These are phyloP conservation scores for Teratosphaeriaceae sp. DNA, from an alignment of 2,329 filamentous ascomycete genomes.

Conservation along the genomic window DNA sequence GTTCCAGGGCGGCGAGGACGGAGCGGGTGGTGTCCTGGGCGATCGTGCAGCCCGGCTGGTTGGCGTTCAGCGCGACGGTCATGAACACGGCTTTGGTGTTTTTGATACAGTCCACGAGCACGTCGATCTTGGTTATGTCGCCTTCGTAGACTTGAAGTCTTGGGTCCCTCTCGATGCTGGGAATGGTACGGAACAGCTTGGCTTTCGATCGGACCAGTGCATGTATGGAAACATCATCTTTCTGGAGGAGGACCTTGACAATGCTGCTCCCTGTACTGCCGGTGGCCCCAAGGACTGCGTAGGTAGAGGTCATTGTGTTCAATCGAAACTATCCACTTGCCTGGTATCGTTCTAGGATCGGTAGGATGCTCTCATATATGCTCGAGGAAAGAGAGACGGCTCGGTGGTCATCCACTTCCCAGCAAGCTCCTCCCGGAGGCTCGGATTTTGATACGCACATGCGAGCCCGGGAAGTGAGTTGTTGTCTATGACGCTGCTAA, in stretches of 20 bases:
- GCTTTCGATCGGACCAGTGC: conserved; percentile 39
- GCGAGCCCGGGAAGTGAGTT: too few species aligned
- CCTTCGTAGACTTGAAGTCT: conserved; percentile 28
- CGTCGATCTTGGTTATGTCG: too few species aligned
- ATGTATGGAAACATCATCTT: conserved; percentile 27
- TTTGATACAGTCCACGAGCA: too few species aligned
- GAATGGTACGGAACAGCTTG: conserved; percentile 33
- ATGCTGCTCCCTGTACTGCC: conserved; percentile 40
- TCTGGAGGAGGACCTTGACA: conserved; percentile 33
- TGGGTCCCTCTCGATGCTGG: conserved; percentile 18
- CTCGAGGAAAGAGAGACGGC: too few species aligned
- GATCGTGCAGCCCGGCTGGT: conserved; percentile 29
- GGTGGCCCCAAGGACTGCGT: conserved; percentile 15
- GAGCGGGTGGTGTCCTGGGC: conserved; percentile 30
- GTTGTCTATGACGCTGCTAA: too few species aligned
- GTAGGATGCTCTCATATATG: too few species aligned
- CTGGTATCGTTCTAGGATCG: too few species aligned
- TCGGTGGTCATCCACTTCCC: too few species aligned
- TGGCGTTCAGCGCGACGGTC: conserved; percentile 9
- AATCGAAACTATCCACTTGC: too few species aligned
- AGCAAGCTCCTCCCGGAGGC: too few species aligned
- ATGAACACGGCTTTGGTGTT: conserved; percentile 31
- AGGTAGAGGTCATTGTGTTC: too few species aligned
- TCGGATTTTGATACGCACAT: too few species aligned
- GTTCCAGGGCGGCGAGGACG: conserved; percentile 34